Conservation (phyloP, 805 yeast genomes). For the Kregervanrija delftensis region DNA sequence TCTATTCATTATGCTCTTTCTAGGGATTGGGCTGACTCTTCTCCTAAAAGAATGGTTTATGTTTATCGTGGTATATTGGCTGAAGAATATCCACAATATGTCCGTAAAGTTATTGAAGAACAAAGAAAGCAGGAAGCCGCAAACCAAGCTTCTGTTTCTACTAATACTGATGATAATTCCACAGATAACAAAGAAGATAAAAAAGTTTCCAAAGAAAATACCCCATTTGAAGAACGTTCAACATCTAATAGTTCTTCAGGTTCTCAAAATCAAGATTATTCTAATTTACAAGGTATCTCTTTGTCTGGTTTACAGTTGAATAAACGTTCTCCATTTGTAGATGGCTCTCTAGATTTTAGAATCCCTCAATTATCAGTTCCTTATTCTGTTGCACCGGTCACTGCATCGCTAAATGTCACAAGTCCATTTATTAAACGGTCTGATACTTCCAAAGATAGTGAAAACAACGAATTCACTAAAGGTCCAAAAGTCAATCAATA, state of each 20-base stretch:
- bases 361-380: constrained; percentile 47
- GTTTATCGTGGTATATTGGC: constrained; percentile 75
- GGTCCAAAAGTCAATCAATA: constrained; percentile 6
- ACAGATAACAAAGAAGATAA: constrained; percentile 2
- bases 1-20: constrained; percentile 66
- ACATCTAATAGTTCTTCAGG: constrained; percentile 8
- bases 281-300: constrained; percentile 15
- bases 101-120: constrained; percentile 53
- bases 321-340: constrained; percentile 23
- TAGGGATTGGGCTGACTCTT: constrained; percentile 87
- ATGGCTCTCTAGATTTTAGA: constrained; percentile 26
- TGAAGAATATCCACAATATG: constrained; percentile 68
- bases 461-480: no score
- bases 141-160: constrained; percentile 2
- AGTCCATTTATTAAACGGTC: constrained; percentile 2
- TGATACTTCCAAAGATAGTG: no score
- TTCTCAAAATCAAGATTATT: constrained; percentile 4
- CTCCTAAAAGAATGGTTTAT: constrained; percentile 84
- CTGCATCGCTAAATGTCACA: constrained; percentile 44
- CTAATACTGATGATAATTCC: neutral
- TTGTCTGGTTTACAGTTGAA: constrained; percentile 24
- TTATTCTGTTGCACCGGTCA: constrained; percentile 70
- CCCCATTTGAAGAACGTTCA: constrained; percentile 7
- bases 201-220: constrained; percentile 7
- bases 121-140: constrained; percentile 32